A percentile compares a stretch with the other conserved stretches of the same genome.
Conservation (phyloP, 768 basidiomycete species). For the Phaffia australis region DNA sequence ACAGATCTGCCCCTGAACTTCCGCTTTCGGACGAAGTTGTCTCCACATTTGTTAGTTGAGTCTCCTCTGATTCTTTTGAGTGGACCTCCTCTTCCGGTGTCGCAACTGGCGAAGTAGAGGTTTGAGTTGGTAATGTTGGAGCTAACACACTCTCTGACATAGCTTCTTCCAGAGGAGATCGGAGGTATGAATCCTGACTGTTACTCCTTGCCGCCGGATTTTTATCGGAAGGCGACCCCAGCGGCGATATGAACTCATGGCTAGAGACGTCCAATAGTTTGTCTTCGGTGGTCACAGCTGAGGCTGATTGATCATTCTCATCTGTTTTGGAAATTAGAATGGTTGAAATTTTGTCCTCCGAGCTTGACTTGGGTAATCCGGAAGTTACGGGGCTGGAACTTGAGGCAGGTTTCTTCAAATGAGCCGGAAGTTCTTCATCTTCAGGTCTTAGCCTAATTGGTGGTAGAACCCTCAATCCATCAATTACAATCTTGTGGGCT, state of each 20-base stretch:
- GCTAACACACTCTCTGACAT: too few species aligned
- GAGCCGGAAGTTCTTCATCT: conserved; percentile 29
- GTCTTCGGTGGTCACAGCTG: neutral
- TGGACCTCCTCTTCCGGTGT: neutral
- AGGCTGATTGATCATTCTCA: neutral
- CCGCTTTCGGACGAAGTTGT: conserved; percentile 2
- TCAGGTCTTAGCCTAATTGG: conserved; percentile 64
- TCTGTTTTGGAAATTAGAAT: neutral
- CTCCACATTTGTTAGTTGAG: neutral
- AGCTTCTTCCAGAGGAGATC: too few species aligned
- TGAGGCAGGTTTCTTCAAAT: neutral
- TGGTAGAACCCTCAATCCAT: conserved; percentile 63
- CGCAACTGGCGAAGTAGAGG: neutral
- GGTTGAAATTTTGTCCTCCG: neutral
- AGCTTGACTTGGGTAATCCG: neutral
- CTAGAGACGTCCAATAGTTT: too few species aligned
- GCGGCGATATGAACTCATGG: too few species aligned
- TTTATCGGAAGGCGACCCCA: too few species aligned
- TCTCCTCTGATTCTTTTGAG: conserved; percentile 10
- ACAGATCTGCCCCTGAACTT: conserved; percentile 56
- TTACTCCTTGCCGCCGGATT: too few species aligned
- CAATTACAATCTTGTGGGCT: conserved; percentile 76
- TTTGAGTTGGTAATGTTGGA: neutral
- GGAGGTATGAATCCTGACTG: too few species aligned
- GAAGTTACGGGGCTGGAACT: neutral